phyloP scores from a whole-genome alignment of 352 stramenopile species.

The Peronospora farinosa region DNA sequence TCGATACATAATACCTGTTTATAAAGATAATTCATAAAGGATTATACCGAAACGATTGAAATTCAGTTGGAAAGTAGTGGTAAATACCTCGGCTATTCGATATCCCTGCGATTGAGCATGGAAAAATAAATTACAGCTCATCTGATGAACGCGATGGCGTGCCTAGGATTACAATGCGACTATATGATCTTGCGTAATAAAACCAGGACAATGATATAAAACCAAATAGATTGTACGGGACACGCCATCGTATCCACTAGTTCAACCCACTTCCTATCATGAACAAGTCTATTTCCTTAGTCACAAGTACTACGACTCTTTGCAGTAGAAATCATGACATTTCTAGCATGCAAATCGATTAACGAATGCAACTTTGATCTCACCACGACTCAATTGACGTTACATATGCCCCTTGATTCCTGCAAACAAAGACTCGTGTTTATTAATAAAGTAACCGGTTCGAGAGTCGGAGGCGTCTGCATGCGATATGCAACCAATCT shows the following conservation, averaged over 20 bases:
- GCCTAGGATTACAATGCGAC: neutral
- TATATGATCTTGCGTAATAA: neutral
- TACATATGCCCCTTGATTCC: too few relatives aligned
- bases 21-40: neutral
- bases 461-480: neutral
- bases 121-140: neutral
- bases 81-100: neutral
- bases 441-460: neutral
- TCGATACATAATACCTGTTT: constrained; percentile 4
- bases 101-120: neutral
- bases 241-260: too few relatives aligned
- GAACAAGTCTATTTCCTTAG: too few relatives aligned
- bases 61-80: neutral
- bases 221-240: neutral
- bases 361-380: too few relatives aligned
- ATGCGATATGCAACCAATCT: neutral
- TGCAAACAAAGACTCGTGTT: too few relatives aligned
- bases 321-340: too few relatives aligned
- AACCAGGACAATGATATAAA: neutral
- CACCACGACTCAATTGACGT: too few relatives aligned
- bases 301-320: too few relatives aligned
- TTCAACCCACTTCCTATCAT: too few relatives aligned
- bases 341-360: too few relatives aligned
- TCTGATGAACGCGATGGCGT: neutral
- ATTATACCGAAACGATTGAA: neutral